Evolutionary conservation across 208 protist species (phyloP).

Genomic region (Acanthamoeba polyphaga): DNA sequence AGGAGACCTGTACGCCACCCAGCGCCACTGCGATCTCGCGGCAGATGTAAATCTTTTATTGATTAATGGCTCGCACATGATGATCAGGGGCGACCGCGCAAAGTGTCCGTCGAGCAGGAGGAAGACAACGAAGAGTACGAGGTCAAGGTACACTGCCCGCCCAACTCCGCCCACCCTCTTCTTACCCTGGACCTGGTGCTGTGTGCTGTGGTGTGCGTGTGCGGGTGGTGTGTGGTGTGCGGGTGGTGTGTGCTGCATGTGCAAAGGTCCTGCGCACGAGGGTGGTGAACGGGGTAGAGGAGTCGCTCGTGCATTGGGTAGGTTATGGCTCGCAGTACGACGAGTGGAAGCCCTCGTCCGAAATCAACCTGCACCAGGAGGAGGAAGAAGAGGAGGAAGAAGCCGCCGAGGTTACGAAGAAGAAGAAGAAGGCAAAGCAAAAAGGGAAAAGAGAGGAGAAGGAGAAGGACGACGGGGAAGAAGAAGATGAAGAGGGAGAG

Average conservation of each 20-base stretch:
- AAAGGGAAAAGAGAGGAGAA: neutral
- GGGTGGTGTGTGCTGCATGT: no score
- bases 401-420: neutral
- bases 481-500: neutral
- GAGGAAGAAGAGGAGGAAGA: constrained; percentile 4
- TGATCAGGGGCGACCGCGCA: neutral
- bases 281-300: neutral
- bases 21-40: no score
- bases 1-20: no score
- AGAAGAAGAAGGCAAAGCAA: neutral
- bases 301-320: neutral
- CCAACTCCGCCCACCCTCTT: neutral
- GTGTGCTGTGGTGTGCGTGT: no score
- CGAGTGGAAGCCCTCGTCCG: constrained; percentile 3
- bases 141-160: neutral
- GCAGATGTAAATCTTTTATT: neutral
- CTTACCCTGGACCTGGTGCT: neutral
- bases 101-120: neutral
- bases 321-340: constrained; percentile 20
- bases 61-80: neutral
- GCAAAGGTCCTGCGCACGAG: neutral
- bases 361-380: neutral
- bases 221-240: no score
- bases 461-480: constrained; percentile 26
- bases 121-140: neutral